Conservation (phyloP, 257 asterid genomes). For the Capsicum pubescens region DNA sequence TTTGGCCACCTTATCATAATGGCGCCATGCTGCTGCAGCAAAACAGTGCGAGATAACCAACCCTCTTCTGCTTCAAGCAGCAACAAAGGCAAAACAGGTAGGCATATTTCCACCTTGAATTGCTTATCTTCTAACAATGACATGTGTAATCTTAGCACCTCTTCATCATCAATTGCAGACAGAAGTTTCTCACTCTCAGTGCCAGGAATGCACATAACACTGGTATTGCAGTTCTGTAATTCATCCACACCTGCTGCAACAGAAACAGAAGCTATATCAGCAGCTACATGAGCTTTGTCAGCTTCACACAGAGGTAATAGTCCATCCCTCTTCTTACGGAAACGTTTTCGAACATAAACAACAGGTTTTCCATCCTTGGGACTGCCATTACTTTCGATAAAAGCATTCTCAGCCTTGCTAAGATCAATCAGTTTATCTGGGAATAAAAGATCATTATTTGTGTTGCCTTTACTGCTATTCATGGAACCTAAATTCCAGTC, state of each 20-base stretch:
- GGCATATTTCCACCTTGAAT: conserved; percentile 51
- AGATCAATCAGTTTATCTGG: conserved; percentile 41
- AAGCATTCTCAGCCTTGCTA: conserved; percentile 42
- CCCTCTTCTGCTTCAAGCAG: conserved; percentile 40
- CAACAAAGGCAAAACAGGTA: conserved; percentile 48
- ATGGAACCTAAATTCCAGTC: conserved; percentile 41
- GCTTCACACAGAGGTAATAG: conserved; percentile 41
- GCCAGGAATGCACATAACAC: conserved; percentile 26
- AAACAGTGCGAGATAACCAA: conserved; percentile 53
- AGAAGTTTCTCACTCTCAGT: conserved; percentile 38
- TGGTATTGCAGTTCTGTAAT: conserved; percentile 34
- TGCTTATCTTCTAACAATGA: conserved; percentile 45
- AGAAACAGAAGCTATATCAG: conserved; percentile 29
- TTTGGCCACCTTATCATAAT: conserved; percentile 71
- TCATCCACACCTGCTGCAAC: conserved; percentile 34
- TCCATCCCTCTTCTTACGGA: conserved; percentile 44
- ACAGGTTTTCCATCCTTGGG: conserved; percentile 41
- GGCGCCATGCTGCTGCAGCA: conserved; percentile 67
- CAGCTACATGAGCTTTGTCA: conserved; percentile 45
- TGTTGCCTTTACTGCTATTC: conserved; percentile 36
- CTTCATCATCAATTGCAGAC: conserved; percentile 56
- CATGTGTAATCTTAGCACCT: conserved; percentile 48
- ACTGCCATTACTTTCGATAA: conserved; percentile 46
- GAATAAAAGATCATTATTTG: conserved; percentile 46
- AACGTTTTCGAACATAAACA: conserved; percentile 79